Base-by-base conservation (phyloP, 2,329 filamentous ascomycete genomes). In the Orbilia oligospora region DNA sequence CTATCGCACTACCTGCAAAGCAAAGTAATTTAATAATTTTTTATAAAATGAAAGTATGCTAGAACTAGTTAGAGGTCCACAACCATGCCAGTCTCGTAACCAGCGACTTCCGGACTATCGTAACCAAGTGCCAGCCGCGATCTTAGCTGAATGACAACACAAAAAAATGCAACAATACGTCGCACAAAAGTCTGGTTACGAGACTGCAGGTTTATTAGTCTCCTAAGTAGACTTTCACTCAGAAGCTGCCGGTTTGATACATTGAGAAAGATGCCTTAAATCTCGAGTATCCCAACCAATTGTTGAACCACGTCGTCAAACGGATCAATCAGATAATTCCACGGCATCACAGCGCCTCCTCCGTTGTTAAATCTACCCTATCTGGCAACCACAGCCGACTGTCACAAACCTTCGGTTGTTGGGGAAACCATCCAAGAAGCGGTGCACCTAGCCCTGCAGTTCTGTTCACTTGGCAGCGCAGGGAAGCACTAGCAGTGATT, bases 351-450 rank as follows among this genome's bases (percentile, higher is more conserved):
- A 16, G 38, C 3, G 22, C 20, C 20, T 24, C 5, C 14, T 55
- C 56, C 2, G 56, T 44, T 36, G 20, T 48, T 1, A 30, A 33
- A 48, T n/a, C 36, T 6, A 24, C 22, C 46, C 6, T 0, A 49
- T 65, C 27, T 24, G 48, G 56, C 44, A 33, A 36, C 12, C 14
- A 4, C 44, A 64, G 33, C 24, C 49, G 46, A 38, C 41, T 16
- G 16, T 16, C 38, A 18, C 12, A 30, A 6, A 14, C 12, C 8
- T 56, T 18, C 30, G 67, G 73, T 77, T 77, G 73, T 71, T 71
- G 68, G 67, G 73, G 67, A 63, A 71, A 77, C 73, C 56, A 71
- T 48, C 22, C 30, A 41, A 58, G 49, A 30, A 41, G 38, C 9
- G 12, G 12, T 12, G 33, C 38, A 41, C 38, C 38, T 16, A 16